Percentiles rank a stretch among this genome's conserved stretches.
phyloP scores from a whole-genome alignment of 768 basidiomycete genomes.

The Krasilnikovozyma curviuscula region DNA sequence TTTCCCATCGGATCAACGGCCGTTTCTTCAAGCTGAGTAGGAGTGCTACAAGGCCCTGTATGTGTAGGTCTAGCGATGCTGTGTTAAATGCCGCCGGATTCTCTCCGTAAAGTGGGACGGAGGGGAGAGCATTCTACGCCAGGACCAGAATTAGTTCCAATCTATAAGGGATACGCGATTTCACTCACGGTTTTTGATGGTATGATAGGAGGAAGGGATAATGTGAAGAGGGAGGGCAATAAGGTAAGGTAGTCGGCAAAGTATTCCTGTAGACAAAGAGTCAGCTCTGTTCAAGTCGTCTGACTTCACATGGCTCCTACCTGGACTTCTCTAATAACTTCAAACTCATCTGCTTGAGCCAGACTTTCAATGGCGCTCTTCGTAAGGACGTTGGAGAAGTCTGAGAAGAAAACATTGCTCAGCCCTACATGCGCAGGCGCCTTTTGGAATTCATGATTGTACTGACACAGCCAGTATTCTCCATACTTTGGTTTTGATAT shows the following conservation, averaged over 20 bases:
- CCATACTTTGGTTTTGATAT: conserved; percentile 81
- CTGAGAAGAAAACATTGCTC: conserved; percentile 28
- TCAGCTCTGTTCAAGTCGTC: not conserved
- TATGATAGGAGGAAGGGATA: conserved; percentile 51
- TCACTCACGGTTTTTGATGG: conserved; percentile 27
- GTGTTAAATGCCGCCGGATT: conserved; percentile 14
- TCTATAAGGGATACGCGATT: conserved; percentile 37
- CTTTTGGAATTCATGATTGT: conserved; percentile 25
- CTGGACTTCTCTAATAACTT: conserved; percentile 92
- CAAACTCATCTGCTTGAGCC: conserved; percentile 85
- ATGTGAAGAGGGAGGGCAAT: conserved; percentile 64
- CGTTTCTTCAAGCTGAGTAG: conserved; percentile 90
- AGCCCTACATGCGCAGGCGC: not conserved
- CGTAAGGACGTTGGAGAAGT: conserved; percentile 84
- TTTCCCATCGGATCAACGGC: conserved; percentile 81
- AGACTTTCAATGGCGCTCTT: conserved; percentile 80
- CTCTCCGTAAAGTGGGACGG: conserved; percentile 2
- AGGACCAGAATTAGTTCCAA: conserved; percentile 44
- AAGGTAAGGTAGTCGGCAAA: conserved; percentile 91
- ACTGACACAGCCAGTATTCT: conserved; percentile 98
- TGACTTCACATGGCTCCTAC: too few species aligned
- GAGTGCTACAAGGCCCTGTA: conserved; percentile 64
- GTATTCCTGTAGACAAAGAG: conserved; percentile 44
- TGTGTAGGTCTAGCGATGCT: conserved; percentile 50
- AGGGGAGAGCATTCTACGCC: conserved; percentile 15